Percentiles rank a stretch among this genome's conserved stretches.
phyloP scores from a whole-genome alignment of 177 flowering plant genomes.

The Vitis hybrid region DNA sequence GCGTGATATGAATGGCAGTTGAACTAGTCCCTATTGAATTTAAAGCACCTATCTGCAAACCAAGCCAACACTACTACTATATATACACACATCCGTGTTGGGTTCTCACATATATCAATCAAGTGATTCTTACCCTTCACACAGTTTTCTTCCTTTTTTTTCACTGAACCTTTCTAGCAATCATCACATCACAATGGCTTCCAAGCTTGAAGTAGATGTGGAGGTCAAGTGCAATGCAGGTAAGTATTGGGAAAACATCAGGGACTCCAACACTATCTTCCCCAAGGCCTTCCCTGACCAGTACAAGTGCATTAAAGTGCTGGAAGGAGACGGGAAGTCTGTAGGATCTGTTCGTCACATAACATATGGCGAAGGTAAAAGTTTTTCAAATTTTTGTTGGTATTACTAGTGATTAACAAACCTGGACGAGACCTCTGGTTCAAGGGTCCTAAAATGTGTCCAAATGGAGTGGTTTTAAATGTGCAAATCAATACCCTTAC shows the following conservation, averaged over 20 bases:
- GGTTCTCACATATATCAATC: background rate
- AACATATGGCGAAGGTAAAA: slow-evolving; percentile 49
- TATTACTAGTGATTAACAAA: too few species aligned
- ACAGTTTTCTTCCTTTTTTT: too few species aligned
- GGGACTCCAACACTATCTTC: slow-evolving; percentile 52
- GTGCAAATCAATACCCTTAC: too few species aligned
- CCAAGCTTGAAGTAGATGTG: slow-evolving; percentile 48
- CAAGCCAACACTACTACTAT: background rate
- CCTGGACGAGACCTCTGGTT: too few species aligned
- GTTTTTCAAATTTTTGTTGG: background rate
- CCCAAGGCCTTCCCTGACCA: slow-evolving; percentile 64
- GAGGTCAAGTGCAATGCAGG: slow-evolving; percentile 54
- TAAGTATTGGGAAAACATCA: slow-evolving; percentile 50
- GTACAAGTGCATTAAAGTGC: slow-evolving; percentile 61
- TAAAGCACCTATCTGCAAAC: background rate
- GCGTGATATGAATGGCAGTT: slow-evolving; percentile 2
- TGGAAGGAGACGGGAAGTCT: slow-evolving; percentile 74
- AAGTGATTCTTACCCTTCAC: background rate
- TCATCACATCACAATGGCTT: slow-evolving; percentile 17
- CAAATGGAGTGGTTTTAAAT: too few species aligned
- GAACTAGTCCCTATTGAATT: slow-evolving; percentile 2
- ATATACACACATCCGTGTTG: background rate
- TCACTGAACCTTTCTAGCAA: too few species aligned
- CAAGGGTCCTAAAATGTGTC: too few species aligned
- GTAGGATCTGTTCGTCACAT: slow-evolving; percentile 58